Percentiles rank a stretch among this genome's conserved stretches.
These are phyloP conservation scores for Ophiosphaerella korrae DNA, from an alignment of 2,329 filamentous ascomycete genomes.

Conservation along the genomic window DNA sequence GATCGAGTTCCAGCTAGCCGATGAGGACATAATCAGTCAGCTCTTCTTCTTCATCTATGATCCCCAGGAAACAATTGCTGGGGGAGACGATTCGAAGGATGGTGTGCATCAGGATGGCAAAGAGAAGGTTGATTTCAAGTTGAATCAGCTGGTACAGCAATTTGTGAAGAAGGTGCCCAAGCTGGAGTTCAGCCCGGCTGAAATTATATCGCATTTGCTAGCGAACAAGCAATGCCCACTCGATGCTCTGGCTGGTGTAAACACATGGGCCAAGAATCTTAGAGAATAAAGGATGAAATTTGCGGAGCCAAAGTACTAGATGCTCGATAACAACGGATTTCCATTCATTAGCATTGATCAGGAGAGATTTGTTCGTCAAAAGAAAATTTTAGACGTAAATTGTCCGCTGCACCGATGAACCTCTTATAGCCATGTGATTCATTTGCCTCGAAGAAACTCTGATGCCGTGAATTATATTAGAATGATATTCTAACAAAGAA, in stretches of 20 bases:
- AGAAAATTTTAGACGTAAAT: no score
- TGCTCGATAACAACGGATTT: background rate
- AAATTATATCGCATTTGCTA: constrained; percentile 20
- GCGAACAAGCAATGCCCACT: constrained; percentile 19
- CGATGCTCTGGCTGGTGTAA: constrained; percentile 16
- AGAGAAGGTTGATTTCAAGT: constrained; percentile 9
- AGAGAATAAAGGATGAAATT: constrained; percentile 18
- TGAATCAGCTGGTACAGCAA: constrained; percentile 16
- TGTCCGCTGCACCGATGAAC: no score
- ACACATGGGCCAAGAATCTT: constrained; percentile 13
- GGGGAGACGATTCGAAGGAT: background rate
- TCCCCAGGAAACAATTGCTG: background rate
- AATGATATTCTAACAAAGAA: no score
- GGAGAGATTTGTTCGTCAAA: no score
- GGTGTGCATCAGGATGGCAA: constrained; percentile 4
- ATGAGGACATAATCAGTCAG: constrained; percentile 18
- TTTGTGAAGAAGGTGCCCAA: constrained; percentile 17
- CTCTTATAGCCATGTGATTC: no score
- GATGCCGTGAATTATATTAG: no score
- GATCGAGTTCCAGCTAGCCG: constrained; percentile 57
- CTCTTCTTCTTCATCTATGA: constrained; percentile 18
- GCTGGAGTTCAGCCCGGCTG: constrained; percentile 18
- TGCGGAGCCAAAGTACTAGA: constrained; percentile 4
- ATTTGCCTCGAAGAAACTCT: no score
- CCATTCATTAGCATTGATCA: no score